Base-by-base conservation (phyloP, 495 filamentous ascomycete genomes). In the Apiosordaria backusii region DNA sequence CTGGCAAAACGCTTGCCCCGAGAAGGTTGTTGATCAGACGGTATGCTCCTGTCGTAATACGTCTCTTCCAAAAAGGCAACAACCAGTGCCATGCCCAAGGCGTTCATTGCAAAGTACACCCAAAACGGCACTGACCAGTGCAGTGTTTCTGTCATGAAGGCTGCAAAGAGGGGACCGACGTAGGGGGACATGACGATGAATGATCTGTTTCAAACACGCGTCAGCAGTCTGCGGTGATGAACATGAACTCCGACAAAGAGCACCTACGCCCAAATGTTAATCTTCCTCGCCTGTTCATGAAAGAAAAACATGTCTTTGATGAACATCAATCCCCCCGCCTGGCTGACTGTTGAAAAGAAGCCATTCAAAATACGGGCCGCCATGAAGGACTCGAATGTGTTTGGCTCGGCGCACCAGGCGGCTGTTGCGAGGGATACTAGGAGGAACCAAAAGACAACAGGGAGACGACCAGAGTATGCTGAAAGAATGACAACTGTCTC, bases 271-370 rank as follows among this genome's bases (percentile, higher is more conserved):
- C 85, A 87, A 69, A 86, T 80, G 71, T 88, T 88, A 73, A 89
- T 89, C 71, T 88, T 88, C 13, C 85, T 79, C 19, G 79, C 80
- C 60, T 85, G 84, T 66, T 88, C 85, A 65, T 89, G 86, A 73
- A 88, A 83, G 79, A 86, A 89, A 76, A 88, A 89, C 60, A 87
- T 79, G 74, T 89, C 87, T 68, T 88, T 86, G 69, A 89, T 83
- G 70, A 83, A 87, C 78, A 87, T 87, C 21, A 89, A 76, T 1
- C 85, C 86, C 27, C 84, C 84, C 69, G 80, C 71, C 25, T 75
- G 75, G 60, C 68, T 65, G 4, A 87, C 85, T 3, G 81, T 87
- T 5, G 82, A 83, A 71, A 87, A 86, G 75, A 87, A 87, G n/a
- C 86, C 87, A 65, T 87, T 87, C 6, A 88, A 72, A 59, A 88